These are phyloP conservation scores for Leccinum boreale DNA, from an alignment of 768 basidiomycete genomes.

Conservation along the genomic window DNA sequence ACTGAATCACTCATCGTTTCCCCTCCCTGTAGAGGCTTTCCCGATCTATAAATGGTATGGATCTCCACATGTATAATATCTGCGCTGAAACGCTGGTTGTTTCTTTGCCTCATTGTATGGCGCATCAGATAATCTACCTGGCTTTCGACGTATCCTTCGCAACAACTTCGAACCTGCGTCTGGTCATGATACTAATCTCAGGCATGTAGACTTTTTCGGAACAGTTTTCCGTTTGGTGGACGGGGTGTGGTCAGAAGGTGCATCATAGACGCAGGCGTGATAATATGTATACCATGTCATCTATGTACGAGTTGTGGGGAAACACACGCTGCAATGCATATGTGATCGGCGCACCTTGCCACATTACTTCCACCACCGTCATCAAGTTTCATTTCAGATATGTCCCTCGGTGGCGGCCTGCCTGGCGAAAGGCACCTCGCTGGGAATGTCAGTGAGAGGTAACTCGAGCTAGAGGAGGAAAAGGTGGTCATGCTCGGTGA, in stretches of 20 bases:
- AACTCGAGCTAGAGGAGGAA: no score
- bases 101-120: background rate
- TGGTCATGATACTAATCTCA: background rate
- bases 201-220: background rate
- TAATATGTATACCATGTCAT: no score
- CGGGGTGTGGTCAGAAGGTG: constrained; percentile 4
- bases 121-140: background rate
- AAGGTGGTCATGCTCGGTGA: no score
- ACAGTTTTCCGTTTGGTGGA: background rate
- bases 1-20: background rate
- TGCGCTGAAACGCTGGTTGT: background rate
- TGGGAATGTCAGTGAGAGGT: no score
- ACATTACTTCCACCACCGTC: no score
- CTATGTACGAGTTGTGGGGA: no score
- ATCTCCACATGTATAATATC: background rate
- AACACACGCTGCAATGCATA: no score
- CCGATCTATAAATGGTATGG: background rate
- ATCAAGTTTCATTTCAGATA: no score
- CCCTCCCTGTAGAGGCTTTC: background rate
- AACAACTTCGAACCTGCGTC: background rate
- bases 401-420: no score
- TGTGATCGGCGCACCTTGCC: no score
- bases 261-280: background rate
- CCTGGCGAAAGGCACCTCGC: no score
- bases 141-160: background rate